Conservation (phyloP, 345 rosid species). For the Lumnitzera littorea region DNA sequence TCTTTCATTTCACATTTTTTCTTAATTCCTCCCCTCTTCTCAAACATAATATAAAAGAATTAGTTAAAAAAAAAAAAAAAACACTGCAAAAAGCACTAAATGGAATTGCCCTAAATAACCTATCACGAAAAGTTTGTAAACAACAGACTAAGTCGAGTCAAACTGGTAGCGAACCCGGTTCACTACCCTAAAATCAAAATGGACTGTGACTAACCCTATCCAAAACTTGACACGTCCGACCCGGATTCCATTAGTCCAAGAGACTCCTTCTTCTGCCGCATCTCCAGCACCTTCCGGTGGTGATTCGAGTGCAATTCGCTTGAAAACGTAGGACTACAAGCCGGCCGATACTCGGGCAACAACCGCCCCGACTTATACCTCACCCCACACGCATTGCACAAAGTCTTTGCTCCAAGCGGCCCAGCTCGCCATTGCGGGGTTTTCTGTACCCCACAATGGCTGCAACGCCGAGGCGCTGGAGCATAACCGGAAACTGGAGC, state of each 20-base stretch:
- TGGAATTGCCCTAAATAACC: too few relatives aligned
- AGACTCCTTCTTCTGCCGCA: constrained; percentile 52
- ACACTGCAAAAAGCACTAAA: too few relatives aligned
- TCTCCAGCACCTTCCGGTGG: constrained; percentile 82
- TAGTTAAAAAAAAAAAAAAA: too few relatives aligned
- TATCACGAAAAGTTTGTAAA: not conserved
- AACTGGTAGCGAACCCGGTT: constrained; percentile 12
- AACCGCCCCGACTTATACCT: constrained; percentile 88
- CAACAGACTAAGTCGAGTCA: constrained; percentile 4
- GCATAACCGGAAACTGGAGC: constrained; percentile 11
- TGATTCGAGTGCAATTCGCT: constrained; percentile 73
- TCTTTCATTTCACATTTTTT: too few relatives aligned
- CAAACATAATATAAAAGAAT: too few relatives aligned
- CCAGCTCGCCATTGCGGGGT: constrained; percentile 98
- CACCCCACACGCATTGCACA: constrained; percentile 94
- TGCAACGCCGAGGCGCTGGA: constrained; percentile 48
- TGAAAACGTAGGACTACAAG: constrained; percentile 86
- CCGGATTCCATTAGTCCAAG: constrained; percentile 15
- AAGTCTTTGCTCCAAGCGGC: constrained; percentile 77
- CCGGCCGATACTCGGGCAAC: constrained; percentile 85
- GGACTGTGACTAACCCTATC: constrained; percentile 7
- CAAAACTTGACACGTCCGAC: constrained; percentile 44
- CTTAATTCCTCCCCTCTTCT: too few relatives aligned
- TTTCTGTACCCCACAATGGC: constrained; percentile 88
- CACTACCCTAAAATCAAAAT: constrained; percentile 5